Base-by-base conservation (phyloP, 2,329 filamentous ascomycete genomes). In the Huntiella bhutanensis region DNA sequence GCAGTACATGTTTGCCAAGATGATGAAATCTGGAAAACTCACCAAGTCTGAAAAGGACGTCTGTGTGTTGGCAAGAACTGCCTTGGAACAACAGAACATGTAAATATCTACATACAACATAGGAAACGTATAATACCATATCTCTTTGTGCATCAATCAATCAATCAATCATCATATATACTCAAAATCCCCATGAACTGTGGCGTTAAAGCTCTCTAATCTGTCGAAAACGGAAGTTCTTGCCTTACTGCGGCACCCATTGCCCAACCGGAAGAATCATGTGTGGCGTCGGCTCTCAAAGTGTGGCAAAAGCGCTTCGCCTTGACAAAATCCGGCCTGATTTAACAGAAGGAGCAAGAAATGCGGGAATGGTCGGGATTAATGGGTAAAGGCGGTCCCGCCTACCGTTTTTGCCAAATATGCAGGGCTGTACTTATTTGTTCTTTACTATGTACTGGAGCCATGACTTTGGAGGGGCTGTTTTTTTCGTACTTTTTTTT, bases 1-100 rank as follows among this genome's bases (percentile, higher is more conserved):
- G 52, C 77, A 82, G 51, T 92, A 80, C 60, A 91, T 94, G 57
- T 56, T 96, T 45, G 74, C 75, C 56, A 86, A 81, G 39, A 70
- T 95, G 12, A 67, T 72, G 4, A 81, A 77, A 58, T 80, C 78
- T 3, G 57, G 44, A 6, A 37, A 44, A 19, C 28, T 46, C 17
- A 41, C 1, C 62, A 73, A 54, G 60, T 75, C 52, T 58, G 70
- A 38, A 61, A 63, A 60, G 54, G 66, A 64, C 55, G 63, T 60
- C 2, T 72, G 67, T 54, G 63, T 63, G 50, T 56, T 61, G 49
- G 68, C 64, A 2, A 58, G 63, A 46, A 55, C 56, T 44, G 54
- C 61, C 1, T 53, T 70, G 32, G 54, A 58, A 17, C 53, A 54
- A 48, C 54, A 54, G 13, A 49, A 41, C 32, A 49, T 47, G 37